phyloP scores from a whole-genome alignment of 352 stramenopile species.

The Hyaloperonospora arabidopsidis region DNA sequence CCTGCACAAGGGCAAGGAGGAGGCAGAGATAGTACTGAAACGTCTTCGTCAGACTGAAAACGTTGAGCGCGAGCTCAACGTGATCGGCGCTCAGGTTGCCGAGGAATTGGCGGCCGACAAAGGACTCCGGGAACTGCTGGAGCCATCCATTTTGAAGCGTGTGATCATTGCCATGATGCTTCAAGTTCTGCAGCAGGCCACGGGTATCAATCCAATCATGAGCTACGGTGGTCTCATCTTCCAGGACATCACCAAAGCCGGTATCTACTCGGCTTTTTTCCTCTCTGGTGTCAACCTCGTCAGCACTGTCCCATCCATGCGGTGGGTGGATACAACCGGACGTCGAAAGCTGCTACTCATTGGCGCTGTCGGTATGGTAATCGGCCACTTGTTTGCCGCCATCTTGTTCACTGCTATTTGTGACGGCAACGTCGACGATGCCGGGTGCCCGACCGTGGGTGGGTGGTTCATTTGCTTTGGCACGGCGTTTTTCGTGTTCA shows the following conservation, averaged over 20 bases:
- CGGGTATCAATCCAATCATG: conserved; percentile 26
- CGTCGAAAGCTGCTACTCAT: conserved; percentile 35
- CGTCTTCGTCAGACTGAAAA: conserved; percentile 23
- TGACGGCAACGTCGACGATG: conserved; percentile 23
- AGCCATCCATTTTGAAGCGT: conserved; percentile 15
- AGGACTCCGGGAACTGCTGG: conserved; percentile 21
- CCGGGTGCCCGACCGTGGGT: conserved; percentile 20
- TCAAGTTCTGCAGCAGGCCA: conserved; percentile 13
- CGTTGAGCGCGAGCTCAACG: conserved; percentile 8
- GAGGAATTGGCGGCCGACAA: conserved; percentile 19
- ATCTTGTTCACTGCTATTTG: conserved; percentile 36
- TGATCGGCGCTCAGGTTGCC: conserved; percentile 21
- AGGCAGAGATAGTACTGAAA: conserved; percentile 30
- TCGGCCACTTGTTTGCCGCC: conserved; percentile 30
- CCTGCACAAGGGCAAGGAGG: conserved; percentile 37
- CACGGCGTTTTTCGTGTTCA: conserved; percentile 33
- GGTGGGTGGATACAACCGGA: conserved; percentile 29
- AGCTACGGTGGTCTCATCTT: conserved; percentile 12
- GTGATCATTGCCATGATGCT: conserved; percentile 13
- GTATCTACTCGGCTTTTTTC: conserved; percentile 9
- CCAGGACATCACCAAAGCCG: conserved; percentile 9
- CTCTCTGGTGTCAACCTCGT: conserved; percentile 28
- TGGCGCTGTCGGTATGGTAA: conserved; percentile 33
- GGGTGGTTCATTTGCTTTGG: conserved; percentile 35
- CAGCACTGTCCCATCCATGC: conserved; percentile 34